phyloP scores from a whole-genome alignment of 495 filamentous ascomycete species.

The Xylaria castorea region DNA sequence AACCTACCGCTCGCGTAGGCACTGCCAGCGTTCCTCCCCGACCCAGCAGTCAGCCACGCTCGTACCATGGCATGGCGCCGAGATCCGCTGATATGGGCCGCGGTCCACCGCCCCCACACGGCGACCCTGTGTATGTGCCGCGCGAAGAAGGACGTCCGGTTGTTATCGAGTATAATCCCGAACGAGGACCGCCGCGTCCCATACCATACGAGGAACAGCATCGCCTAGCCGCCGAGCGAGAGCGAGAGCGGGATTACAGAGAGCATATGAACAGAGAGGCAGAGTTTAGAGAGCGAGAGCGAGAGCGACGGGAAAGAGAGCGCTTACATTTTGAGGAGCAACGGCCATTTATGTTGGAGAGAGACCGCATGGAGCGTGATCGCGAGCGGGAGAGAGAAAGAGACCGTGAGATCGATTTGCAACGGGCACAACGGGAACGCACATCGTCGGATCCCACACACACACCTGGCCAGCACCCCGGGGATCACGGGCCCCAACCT shows the following conservation, averaged over 20 bases:
- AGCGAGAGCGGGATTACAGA: constrained; percentile 42
- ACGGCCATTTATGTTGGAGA: constrained; percentile 37
- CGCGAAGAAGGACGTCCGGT: constrained; percentile 49
- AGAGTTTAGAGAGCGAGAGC: constrained; percentile 42
- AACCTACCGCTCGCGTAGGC: constrained; percentile 47
- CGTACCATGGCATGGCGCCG: constrained; percentile 51
- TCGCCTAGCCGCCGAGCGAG: constrained; percentile 37
- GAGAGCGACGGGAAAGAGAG: constrained; percentile 47
- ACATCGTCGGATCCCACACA: constrained; percentile 40
- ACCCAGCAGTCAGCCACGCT: constrained; percentile 59
- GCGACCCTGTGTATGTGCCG: constrained; percentile 49
- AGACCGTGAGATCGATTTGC: constrained; percentile 44
- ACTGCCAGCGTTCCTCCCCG: constrained; percentile 51
- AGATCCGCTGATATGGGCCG: constrained; percentile 48
- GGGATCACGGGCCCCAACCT: constrained; percentile 34
- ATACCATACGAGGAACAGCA: constrained; percentile 44
- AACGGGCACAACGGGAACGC: constrained; percentile 41
- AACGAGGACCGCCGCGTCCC: constrained; percentile 45
- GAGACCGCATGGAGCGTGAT: constrained; percentile 35
- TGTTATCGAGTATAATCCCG: constrained; percentile 53
- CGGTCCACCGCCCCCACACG: constrained; percentile 42
- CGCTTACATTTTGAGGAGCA: constrained; percentile 49
- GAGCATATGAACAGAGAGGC: constrained; percentile 39
- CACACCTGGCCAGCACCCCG: constrained; percentile 34
- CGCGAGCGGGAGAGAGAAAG: constrained; percentile 34